phyloP scores from a whole-genome alignment of 2,329 filamentous ascomycete species.

The Epichloe baconii region DNA sequence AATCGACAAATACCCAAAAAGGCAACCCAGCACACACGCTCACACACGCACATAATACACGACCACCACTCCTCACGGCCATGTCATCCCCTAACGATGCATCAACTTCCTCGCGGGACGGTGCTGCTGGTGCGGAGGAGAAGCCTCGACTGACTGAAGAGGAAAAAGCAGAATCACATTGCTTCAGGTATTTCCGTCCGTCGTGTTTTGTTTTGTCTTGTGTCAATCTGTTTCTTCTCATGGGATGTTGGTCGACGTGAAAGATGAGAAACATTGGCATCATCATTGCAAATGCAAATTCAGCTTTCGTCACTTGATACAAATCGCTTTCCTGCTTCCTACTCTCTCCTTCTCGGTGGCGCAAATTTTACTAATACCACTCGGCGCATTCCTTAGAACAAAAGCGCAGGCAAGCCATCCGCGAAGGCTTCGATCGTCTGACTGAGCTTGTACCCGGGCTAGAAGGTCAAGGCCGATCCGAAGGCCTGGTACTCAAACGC shows the following conservation, averaged over 20 bases:
- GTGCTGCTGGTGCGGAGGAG: slow-evolving; percentile 23
- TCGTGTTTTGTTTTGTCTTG: neutral
- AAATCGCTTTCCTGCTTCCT: neutral
- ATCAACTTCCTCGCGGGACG: slow-evolving; percentile 8
- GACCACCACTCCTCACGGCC: neutral
- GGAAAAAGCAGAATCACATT: slow-evolving; percentile 42
- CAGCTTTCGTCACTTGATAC: neutral
- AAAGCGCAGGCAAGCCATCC: slow-evolving; percentile 48
- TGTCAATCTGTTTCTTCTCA: neutral
- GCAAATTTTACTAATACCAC: neutral
- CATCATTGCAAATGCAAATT: neutral
- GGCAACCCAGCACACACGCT: neutral
- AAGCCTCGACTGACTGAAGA: slow-evolving; percentile 39
- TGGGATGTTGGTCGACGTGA: neutral
- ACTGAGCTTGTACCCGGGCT: slow-evolving; percentile 70
- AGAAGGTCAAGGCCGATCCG: slow-evolving; percentile 70
- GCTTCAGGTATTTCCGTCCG: slow-evolving; percentile 29
- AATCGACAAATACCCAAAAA: neutral
- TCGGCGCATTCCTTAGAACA: slow-evolving; percentile 20
- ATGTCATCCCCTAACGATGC: slow-evolving; percentile 11
- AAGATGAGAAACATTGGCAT: neutral
- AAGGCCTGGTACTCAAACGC: slow-evolving; percentile 66
- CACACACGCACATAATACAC: neutral
- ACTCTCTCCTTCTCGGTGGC: neutral
- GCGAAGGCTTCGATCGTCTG: slow-evolving; percentile 71